A percentile compares a stretch with the other conserved stretches of the same genome.
phyloP scores from a whole-genome alignment of 2,329 filamentous ascomycete species.

The Neonectria faginata region DNA sequence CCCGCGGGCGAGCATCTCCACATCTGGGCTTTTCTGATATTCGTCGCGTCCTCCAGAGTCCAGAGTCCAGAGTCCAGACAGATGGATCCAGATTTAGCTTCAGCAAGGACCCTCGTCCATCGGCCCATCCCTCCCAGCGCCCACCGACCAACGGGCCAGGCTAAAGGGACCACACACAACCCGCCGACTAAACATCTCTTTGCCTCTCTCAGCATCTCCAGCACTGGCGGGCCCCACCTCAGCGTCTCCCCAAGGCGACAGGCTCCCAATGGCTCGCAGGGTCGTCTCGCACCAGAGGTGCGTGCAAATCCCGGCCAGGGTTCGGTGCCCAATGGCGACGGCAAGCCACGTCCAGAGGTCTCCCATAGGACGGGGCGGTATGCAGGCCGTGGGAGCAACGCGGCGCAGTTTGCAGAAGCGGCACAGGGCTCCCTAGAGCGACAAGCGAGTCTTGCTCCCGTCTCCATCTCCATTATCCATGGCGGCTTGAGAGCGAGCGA shows the following conservation, averaged over 20 bases:
- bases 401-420: conserved; percentile 54
- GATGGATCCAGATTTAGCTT: conserved; percentile 35
- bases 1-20: conserved; percentile 13
- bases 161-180: conserved; percentile 28
- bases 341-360: conserved; percentile 36
- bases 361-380: conserved; percentile 50
- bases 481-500: no score
- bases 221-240: conserved; percentile 37
- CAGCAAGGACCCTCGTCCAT: conserved; percentile 33
- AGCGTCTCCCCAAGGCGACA: conserved; percentile 33
- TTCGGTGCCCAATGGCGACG: conserved; percentile 52
- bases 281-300: conserved; percentile 29
- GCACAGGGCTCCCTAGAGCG: conserved; percentile 19
- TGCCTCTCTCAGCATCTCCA: conserved; percentile 2
- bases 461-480: no score
- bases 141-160: conserved; percentile 41
- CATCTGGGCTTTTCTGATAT: conserved; percentile 31
- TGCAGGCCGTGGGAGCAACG: conserved; percentile 56
- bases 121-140: conserved; percentile 43
- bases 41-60: conserved; percentile 16
- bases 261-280: conserved; percentile 29
- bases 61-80: not conserved
- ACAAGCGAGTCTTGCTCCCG: not conserved
- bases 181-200: conserved; percentile 27
- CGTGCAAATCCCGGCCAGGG: conserved; percentile 47